Evolutionary conservation across 768 basidiomycete species (phyloP).

Genomic region (Krasilnikovozyma curviuscula): DNA sequence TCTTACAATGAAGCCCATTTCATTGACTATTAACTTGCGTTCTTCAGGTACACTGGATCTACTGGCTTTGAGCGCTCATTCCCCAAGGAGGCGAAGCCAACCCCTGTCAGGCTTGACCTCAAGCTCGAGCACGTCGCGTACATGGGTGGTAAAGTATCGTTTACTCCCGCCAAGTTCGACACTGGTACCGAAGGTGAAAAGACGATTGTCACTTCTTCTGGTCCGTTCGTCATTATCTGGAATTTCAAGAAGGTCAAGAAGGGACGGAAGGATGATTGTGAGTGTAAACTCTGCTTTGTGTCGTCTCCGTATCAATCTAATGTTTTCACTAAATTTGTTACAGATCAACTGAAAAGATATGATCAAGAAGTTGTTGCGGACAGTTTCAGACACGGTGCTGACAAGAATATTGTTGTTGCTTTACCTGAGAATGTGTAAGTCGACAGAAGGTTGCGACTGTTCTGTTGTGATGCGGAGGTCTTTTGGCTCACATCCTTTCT

Average conservation of each 20-base stretch:
- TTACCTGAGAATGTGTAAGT: conserved; percentile 62
- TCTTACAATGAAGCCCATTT: neutral
- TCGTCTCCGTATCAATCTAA: neutral
- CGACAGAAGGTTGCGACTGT: neutral
- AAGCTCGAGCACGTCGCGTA: conserved; percentile 82
- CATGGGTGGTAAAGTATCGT: conserved; percentile 69
- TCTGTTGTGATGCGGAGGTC: neutral
- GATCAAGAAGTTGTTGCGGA: conserved; percentile 89
- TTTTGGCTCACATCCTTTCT: neutral
- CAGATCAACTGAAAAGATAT: conserved; percentile 33
- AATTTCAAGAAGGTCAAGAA: conserved; percentile 91
- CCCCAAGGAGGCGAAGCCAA: conserved; percentile 82
- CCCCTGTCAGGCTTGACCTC: conserved; percentile 69
- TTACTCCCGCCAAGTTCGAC: conserved; percentile 94
- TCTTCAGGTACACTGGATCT: conserved; percentile 16
- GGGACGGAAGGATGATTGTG: conserved; percentile 75
- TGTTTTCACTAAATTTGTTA: neutral
- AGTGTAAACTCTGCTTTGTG: conserved; percentile 55
- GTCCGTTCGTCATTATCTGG: conserved; percentile 72
- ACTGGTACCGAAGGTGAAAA: conserved; percentile 69
- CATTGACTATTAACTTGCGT: neutral
- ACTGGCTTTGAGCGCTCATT: conserved; percentile 87
- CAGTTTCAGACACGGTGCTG: conserved; percentile 92
- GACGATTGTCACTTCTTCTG: conserved; percentile 7
- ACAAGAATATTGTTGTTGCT: conserved; percentile 93